Base-by-base conservation (phyloP, 2,329 filamentous ascomycete genomes). In the Zarea fungicola region DNA sequence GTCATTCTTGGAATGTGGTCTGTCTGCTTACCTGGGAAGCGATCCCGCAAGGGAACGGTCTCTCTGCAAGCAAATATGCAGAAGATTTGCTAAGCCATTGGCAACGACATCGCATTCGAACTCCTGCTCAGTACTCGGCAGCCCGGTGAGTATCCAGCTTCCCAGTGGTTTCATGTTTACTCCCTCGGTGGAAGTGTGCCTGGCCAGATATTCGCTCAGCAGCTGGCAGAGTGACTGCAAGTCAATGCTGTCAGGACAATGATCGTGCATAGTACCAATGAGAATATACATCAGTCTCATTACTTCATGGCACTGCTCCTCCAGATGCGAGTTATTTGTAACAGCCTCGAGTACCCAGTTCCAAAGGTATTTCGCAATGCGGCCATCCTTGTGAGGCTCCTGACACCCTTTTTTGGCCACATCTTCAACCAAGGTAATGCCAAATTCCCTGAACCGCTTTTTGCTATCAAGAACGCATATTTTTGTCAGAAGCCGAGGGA, bases 231-330 rank as follows among this genome's bases (percentile, higher is more conserved):
- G 55, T 5, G 49, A 46, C 5, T 56, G 51, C 2, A 67, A 55
- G 14, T 65, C 49, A 4, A 65, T 55, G 5, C 66, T 62, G 8
- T 64, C 62, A n/a, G 58, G 52, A 14, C 50, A 54, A 25, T 43
- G 45, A 3, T 26, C 39, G 5, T 48, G 49, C 25, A 76, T 57
- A 28, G 61, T 65, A 42, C 62, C 59, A 28, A 78, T 65, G 16
- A 78, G 59, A 4, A 59, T 58, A 18, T 68, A 60, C 26, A 70
- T 64, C 16, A 78, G 54, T 3, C 55, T 54, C 45, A 81, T 71
- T 14, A 75, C 58, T 42, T 80, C 74, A 21, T 71, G 65, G 49
- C 74, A 75, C 21, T 68, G 65, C 22, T 48, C 49, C 25, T 66
- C 62, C 45, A 61, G 55, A 5, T 31, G 44, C 16, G 58, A 57